A percentile compares a stretch with the other conserved stretches of the same genome.
These are phyloP conservation scores for Sungouiozyma ichnusensis DNA, from an alignment of 805 yeast species.

Conservation along the genomic window DNA sequence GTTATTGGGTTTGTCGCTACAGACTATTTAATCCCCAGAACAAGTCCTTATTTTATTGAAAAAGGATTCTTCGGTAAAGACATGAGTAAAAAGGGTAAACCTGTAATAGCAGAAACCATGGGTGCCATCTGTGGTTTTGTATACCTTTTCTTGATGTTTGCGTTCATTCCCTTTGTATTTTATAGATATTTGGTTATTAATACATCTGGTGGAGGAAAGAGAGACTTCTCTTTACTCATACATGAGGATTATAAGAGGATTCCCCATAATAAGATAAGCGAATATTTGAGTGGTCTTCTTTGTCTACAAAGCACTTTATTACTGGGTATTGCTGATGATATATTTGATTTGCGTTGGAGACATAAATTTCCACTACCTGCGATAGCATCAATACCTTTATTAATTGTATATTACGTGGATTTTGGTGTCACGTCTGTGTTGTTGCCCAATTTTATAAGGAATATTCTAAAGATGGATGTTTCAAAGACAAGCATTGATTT, in stretches of 20 bases:
- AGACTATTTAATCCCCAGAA: conserved; percentile 51
- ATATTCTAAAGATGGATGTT: conserved; percentile 26
- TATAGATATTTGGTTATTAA: conserved; percentile 56
- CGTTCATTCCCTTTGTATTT: conserved; percentile 81
- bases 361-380: conserved; percentile 95
- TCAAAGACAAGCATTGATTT: conserved; percentile 44
- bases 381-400: conserved; percentile 81
- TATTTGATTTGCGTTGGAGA: conserved; percentile 94
- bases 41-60: conserved; percentile 54
- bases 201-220: conserved; percentile 50
- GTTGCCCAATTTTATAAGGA: conserved; percentile 58
- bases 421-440: conserved; percentile 84
- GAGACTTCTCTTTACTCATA: conserved; percentile 23
- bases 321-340: conserved; percentile 85
- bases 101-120: conserved; percentile 78
- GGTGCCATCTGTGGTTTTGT: conserved; percentile 84
- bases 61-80: conserved; percentile 85
- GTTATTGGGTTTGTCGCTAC: conserved; percentile 57
- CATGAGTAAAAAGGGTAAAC: conserved; percentile 61
- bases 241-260: conserved; percentile 28
- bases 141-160: conserved; percentile 69
- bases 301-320: conserved; percentile 76
- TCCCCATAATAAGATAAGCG: conserved; percentile 76
- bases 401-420: conserved; percentile 86
- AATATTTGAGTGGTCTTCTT: conserved; percentile 73